Evolutionary conservation across 495 filamentous ascomycete genomes (phyloP), one percentile per base, ranked within the genome.

Genomic region (Cercophora samala): DNA sequence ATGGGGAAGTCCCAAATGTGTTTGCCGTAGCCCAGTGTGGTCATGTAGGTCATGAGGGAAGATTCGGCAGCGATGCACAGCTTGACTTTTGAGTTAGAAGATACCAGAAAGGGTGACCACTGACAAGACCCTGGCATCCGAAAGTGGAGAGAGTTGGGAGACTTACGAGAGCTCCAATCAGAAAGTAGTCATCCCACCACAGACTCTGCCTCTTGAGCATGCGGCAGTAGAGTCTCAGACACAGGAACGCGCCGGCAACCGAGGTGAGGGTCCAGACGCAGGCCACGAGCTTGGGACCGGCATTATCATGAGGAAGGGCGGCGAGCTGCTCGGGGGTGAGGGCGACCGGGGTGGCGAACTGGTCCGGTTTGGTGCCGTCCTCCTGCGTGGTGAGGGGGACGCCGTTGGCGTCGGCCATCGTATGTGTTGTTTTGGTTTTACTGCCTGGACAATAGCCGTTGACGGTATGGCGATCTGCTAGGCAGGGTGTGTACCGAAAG

Each of bases 171-270:
- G 74, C 70, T 11, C 66, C 70, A 25, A 75, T 71, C 11, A 77
- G 68, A 15, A 79, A 25, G 8, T 52, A 63, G 62, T 79, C 77
- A 24, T 79, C 77, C 68, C 72, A 75, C 70, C 74, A 75, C 17
- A 77, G 53, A 4, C 69, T 64, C 8, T 69, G 63, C n/a, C 66
- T 52, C 21, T 70, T 65, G 11, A 62, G 63, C 22, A 65, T 63
- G 22, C 75, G 73, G 67, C 74, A 77, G 69, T 75, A 78, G 4
- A 76, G 15, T n/a, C 77, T 74, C 51, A 78, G 70, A 21, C 42
- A 69, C 2, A 79, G 69, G 58, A 79, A 74, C 1, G 56, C 42
- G 15, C 64, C 64, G 5, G 76, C 68, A 15, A 79, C 23, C 19
- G 60, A 52, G 11, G 70, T 67, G 25, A 78, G 60, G 8, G 66